Evolutionary conservation across 345 rosid species (phyloP), one percentile per base, ranked within the genome.

Genomic region (Populus ilicifolia): DNA sequence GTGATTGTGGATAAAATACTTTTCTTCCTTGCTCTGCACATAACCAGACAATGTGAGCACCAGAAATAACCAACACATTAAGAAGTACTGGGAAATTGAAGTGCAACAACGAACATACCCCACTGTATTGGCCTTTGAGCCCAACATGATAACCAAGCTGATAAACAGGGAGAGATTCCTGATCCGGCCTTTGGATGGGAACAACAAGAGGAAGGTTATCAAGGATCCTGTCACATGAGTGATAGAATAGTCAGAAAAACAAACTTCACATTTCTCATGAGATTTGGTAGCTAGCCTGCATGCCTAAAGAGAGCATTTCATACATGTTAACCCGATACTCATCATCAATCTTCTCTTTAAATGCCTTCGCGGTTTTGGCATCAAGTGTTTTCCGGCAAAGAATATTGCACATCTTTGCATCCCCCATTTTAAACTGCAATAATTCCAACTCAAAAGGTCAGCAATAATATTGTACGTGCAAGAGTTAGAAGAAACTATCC

Each of bases 241-340:
- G 14, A 76, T 43, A 85, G 33, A 84, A 69, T 12, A 29, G 72
- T 82, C 50, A 85, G 78, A 17, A 75, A 71, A 67, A 82, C 12
- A 71, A 41, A 73, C 38, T 46, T 25, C 46, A 9, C 14, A 38
- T 69, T 33, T 62, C 21, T 41, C 39, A 30, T 30, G 33, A 64
- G 30, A 69, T 41, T 38, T 30, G 30, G 23, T 23, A 73, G 5
- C 71, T 8, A 72, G 14, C 12, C 33, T 44, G 41, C 27, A 14
- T 30, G 65, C 67, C 65, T 65, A 36, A 69, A 54, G 6, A 21
- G 33, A 74, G 30, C 41, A 10, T 36, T 59, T 64, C 94, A 29
- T 89, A 94, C 98, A 94, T 94, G 81, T 94, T 94, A n/a, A 93
- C 92, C 62, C 94, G 91, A 74, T 94, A 94, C 81, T 94, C 98